Evolutionary conservation across 2,329 filamentous ascomycete species (phyloP), one percentile per base, ranked within the genome.

Genomic region (Clarireedia homoeocarpa): DNA sequence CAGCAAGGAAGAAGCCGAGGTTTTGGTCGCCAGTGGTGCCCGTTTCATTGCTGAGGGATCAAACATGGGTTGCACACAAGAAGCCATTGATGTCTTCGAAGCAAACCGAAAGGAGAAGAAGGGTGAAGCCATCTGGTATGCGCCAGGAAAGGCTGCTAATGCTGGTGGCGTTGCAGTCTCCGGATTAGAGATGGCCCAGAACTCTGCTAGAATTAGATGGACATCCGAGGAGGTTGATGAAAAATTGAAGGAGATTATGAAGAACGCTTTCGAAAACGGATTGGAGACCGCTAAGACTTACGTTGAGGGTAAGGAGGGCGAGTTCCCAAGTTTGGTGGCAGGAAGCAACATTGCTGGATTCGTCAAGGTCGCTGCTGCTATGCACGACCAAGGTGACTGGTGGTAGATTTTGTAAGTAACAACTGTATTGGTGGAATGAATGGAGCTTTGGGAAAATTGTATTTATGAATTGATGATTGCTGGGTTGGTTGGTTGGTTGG

Each of bases 41-140:
- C 83, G 86, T 71, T 95, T 90, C 78, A 86, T 97, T 64, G 94
- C 94, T 57, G 94, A 99, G 77, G 94, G 94, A 56, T 94, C 88
- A 75, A 97, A 97, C 84, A 97, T 99, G 94, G 94, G 94, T 62
- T 96, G 91, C 80, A 96, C 91, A 36, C 90, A 94, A 75, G 91
- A 88, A 63, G 92, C 92, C 65, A 96, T 99, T 68, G 88, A 96
- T 68, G 78, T 90, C 63, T 97, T 97, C 72, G 92, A 97, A 82
- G 81, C 79, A 17, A 78, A 85, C 67, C 82, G 91, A 65, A 83
- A 79, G 71, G 82, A 82, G 71, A 84, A 89, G 77, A 83, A 82
- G 62, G 74, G 74, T 52, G 71, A 75, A 6, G 83, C 89, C 59
- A 84, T 96, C 73, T 99, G 94, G 94, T 97, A 97, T 74, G 94